Percentiles rank a stretch among this genome's conserved stretches.
These are phyloP conservation scores for Tetrastigma voinierianum DNA, from an alignment of 164 flowering plant species.

Conservation along the genomic window DNA sequence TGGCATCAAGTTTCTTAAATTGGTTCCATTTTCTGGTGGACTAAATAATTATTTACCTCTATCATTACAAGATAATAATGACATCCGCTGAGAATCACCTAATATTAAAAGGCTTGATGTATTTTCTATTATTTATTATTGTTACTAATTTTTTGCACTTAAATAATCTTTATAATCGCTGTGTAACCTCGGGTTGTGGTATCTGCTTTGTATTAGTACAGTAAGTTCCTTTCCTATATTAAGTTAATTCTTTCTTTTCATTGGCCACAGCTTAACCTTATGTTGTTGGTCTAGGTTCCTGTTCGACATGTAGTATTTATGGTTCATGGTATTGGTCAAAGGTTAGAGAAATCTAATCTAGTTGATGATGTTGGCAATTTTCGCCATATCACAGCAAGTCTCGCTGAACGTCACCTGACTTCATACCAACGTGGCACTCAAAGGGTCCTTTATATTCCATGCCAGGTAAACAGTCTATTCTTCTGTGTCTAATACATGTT, in stretches of 20 bases:
- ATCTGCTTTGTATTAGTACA: not conserved
- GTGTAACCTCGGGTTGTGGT: not conserved
- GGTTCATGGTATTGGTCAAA: conserved; percentile 99
- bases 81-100: no score
- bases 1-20: no score
- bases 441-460: conserved; percentile 92
- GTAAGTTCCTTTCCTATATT: not conserved
- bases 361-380: conserved; percentile 92
- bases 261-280: not conserved
- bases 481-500: not conserved
- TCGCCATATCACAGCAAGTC: conserved; percentile 78
- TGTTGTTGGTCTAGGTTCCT: conserved; percentile 63
- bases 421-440: conserved; percentile 77
- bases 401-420: conserved; percentile 82
- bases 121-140: not conserved
- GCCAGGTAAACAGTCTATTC: conserved; percentile 57
- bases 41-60: no score
- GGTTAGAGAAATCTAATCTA: conserved; percentile 93
- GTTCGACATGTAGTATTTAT: conserved; percentile 94
- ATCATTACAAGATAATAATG: no score
- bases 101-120: not conserved
- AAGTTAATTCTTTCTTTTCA: not conserved
- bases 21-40: no score
- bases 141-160: not conserved
- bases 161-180: not conserved